Percentiles rank a stretch among this genome's conserved stretches.
These are phyloP conservation scores for Aspergillus phoenicis DNA, from an alignment of 2,329 filamentous ascomycete species.

Conservation along the genomic window DNA sequence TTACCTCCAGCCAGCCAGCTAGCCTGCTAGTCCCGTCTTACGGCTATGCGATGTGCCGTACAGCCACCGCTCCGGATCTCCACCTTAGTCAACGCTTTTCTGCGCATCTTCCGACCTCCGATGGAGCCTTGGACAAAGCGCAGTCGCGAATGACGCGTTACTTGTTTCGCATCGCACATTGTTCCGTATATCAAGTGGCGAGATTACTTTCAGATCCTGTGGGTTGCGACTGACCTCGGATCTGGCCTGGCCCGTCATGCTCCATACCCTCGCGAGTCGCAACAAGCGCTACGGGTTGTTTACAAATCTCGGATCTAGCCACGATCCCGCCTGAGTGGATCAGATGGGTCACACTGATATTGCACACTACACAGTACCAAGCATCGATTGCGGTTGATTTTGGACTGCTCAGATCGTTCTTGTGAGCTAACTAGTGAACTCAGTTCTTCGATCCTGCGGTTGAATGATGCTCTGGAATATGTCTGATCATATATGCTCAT, in stretches of 20 bases:
- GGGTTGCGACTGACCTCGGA: not conserved
- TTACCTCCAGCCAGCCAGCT: not conserved
- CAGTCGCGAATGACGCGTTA: not conserved
- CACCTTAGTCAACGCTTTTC: not conserved
- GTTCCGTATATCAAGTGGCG: not conserved
- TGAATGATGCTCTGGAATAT: not conserved
- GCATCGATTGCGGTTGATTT: not conserved
- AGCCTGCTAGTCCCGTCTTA: not conserved
- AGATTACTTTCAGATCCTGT: not conserved
- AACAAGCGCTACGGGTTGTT: not conserved
- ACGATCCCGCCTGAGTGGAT: not conserved
- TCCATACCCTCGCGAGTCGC: not conserved
- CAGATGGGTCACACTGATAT: slow-evolving; percentile 2
- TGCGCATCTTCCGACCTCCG: slow-evolving; percentile 1
- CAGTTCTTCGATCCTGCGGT: not conserved
- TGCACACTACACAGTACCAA: not conserved
- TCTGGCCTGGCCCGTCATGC: not conserved
- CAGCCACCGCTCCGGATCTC: slow-evolving; percentile 2
- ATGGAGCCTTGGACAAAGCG: not conserved
- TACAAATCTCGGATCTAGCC: slow-evolving; percentile 2
- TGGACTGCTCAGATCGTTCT: not conserved
- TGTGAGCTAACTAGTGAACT: not conserved
- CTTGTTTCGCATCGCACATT: not conserved
- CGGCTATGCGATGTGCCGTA: slow-evolving; percentile 2
- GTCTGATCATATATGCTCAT: not conserved